phyloP scores from a whole-genome alignment of 768 basidiomycete species.

The Polyporus arcularius region DNA sequence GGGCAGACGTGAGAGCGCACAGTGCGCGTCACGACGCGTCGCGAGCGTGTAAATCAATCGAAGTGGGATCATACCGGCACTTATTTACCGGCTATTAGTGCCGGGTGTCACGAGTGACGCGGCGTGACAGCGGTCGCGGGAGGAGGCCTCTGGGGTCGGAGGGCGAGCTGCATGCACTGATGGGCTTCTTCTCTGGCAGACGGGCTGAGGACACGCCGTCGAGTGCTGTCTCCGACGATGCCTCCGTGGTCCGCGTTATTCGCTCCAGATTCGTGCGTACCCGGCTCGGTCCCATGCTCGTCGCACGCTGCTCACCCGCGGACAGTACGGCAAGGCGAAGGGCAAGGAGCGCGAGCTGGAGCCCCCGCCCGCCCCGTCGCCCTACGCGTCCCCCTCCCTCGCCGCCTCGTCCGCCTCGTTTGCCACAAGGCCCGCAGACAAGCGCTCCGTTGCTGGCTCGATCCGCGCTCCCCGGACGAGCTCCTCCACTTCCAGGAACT shows the following conservation, averaged over 20 bases:
- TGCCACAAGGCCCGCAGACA: constrained; percentile 22
- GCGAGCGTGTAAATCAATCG: too few species aligned
- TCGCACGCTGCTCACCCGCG: constrained; percentile 9
- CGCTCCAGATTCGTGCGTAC: constrained; percentile 41
- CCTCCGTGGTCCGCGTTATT: constrained; percentile 33
- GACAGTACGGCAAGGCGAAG: constrained; percentile 34
- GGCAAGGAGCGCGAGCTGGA: constrained; percentile 32
- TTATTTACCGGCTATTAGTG: too few species aligned
- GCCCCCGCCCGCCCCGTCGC: constrained; percentile 13
- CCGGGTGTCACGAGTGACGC: neutral
- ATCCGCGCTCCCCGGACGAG: constrained; percentile 13
- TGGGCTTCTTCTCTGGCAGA: constrained; percentile 44
- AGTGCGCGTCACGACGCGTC: constrained; percentile 4
- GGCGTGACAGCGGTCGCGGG: neutral
- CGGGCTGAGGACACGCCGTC: constrained; percentile 32
- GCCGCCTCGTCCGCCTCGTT: constrained; percentile 17
- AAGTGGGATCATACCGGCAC: too few species aligned
- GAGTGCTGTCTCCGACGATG: constrained; percentile 14
- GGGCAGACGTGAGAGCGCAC: constrained; percentile 15
- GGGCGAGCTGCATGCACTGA: constrained; percentile 32
- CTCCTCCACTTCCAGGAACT: constrained; percentile 21
- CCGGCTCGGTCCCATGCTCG: constrained; percentile 5
- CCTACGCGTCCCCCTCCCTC: constrained; percentile 19
- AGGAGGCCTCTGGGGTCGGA: neutral
- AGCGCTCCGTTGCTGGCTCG: constrained; percentile 23